These are phyloP conservation scores for Brassica rapa DNA, from an alignment of 345 rosid species.

Conservation along the genomic window DNA sequence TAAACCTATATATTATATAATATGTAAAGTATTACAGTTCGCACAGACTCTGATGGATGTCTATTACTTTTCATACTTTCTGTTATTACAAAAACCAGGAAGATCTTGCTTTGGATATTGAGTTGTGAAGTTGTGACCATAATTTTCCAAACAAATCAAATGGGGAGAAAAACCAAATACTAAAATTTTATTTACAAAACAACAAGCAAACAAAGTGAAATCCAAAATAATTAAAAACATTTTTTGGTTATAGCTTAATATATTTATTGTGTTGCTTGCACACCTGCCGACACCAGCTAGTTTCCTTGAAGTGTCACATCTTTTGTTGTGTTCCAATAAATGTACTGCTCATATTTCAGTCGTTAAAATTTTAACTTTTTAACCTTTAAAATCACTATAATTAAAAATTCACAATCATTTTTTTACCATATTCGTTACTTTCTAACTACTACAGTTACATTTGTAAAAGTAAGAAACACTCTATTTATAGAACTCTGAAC, in stretches of 20 bases:
- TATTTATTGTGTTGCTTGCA: constrained; percentile 24
- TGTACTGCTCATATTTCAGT: constrained; percentile 32
- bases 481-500: constrained; percentile 29
- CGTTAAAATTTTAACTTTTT: background rate
- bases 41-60: constrained; percentile 38
- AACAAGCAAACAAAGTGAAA: background rate
- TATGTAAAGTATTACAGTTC: constrained; percentile 9
- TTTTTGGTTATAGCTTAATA: background rate
- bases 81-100: constrained; percentile 17
- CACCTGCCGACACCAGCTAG: constrained; percentile 41
- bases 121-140: background rate
- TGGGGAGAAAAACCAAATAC: background rate
- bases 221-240: background rate
- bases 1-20: constrained; percentile 21
- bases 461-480: background rate
- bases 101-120: constrained; percentile 32
- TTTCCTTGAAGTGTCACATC: constrained; percentile 42
- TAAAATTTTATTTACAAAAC: background rate
- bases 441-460: constrained; percentile 31
- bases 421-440: constrained; percentile 3
- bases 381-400: background rate
- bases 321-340: constrained; percentile 33
- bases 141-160: background rate
- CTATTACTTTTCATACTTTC: constrained; percentile 33
- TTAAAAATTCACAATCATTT: background rate